These are phyloP conservation scores for Malbranchea zuffiana DNA, from an alignment of 2,329 filamentous ascomycete genomes.

Conservation along the genomic window DNA sequence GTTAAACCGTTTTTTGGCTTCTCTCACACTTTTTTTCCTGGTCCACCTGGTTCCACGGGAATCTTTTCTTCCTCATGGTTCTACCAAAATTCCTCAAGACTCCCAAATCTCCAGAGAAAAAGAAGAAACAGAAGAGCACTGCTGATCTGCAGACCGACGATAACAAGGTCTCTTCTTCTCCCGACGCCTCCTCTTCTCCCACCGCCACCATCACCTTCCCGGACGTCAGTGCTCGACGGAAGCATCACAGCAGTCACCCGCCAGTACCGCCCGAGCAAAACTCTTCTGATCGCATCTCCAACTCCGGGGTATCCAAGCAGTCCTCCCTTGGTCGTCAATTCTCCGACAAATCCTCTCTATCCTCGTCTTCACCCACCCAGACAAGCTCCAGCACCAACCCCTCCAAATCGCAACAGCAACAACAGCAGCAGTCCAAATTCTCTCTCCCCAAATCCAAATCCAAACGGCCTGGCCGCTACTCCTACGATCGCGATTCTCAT, in stretches of 20 bases:
- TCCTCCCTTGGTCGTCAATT: constrained; percentile 4
- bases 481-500: constrained; percentile 52
- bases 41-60: too few relatives aligned
- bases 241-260: constrained; percentile 2
- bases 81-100: constrained; percentile 30
- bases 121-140: constrained; percentile 17
- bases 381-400: neutral
- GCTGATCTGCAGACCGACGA: constrained; percentile 9
- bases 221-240: constrained; percentile 1
- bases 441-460: constrained; percentile 1
- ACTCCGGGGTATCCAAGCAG: constrained; percentile 3
- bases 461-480: constrained; percentile 21
- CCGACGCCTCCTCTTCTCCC: constrained; percentile 3
- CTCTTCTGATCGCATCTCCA: neutral
- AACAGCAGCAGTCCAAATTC: neutral
- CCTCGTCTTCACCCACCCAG: constrained; percentile 1
- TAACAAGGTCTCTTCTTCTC: constrained; percentile 7
- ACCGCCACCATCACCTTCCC: too few relatives aligned
- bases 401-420: neutral
- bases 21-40: neutral
- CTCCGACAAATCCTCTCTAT: neutral
- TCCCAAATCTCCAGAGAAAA: constrained; percentile 18
- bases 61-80: constrained; percentile 23
- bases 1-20: too few relatives aligned
- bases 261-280: constrained; percentile 2